Evolutionary conservation across 78 protist genomes (phyloP), one percentile per base, ranked within the genome.

Genomic region (Dictyostelium firmibasis): DNA sequence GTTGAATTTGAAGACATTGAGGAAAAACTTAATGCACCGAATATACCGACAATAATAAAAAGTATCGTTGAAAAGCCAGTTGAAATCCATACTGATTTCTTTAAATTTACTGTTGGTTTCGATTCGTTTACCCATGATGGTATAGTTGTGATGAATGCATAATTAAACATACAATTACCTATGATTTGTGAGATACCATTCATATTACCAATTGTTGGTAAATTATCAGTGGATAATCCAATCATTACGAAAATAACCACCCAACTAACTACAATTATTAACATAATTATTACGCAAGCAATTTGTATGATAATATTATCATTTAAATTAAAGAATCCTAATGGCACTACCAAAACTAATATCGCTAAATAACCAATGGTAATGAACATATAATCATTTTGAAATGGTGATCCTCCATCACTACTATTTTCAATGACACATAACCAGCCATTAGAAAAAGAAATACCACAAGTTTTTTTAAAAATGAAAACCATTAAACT

Each of bases 121-220:
- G 91, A 25, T 79, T 94, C 96, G 57, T 94, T 94, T 41, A 85
- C 88, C 96, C 96, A 94, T 43, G 86, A 72, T 44, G 96, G 96
- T 4, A 94, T 23, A 23, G 96, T 82, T 11, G 93, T 81, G 35
- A 94, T 53, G 20, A 35, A 94, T 4, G 96, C 96, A 88, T 83
- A 94, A 53, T 94, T 86, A 82, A 94, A 94, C 38, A 94, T 86
- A 44, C 81, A 43, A 79, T 85, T 85, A 11, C 96, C 96, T 1
- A 94, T 18, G 2, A 94, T 70, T 36, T 67, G 88, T 4, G 88
- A 86, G 11, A 87, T 78, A 64, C 93, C 93, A 36, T 9, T 43
- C 33, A 84, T 67, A 25, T 33, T 1, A 2, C 92, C 86, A 44
- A 79, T 31, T 0, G 47, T 31, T 13, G 96, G 96, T 72, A 81